These are phyloP conservation scores for Dichomitus squalens DNA, from an alignment of 1,284 basidiomycete genomes.

Conservation along the genomic window DNA sequence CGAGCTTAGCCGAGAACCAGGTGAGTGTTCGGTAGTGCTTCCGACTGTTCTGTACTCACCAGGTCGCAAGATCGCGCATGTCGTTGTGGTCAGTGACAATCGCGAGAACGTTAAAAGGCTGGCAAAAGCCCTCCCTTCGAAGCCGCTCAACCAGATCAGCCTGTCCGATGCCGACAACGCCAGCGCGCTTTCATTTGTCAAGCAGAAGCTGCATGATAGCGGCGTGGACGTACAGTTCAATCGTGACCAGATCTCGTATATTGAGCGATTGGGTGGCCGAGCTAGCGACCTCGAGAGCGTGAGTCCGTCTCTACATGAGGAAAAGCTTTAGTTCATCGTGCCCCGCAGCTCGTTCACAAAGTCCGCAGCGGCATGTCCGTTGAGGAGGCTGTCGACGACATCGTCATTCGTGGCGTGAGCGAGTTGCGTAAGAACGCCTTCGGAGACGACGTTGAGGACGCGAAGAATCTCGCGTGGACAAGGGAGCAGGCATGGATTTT, in stretches of 20 bases:
- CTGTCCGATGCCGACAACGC: slow-evolving; percentile 85
- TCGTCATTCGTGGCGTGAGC: slow-evolving; percentile 76
- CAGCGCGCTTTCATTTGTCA: slow-evolving; percentile 82
- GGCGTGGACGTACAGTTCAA: slow-evolving; percentile 55
- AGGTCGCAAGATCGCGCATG: slow-evolving; percentile 75
- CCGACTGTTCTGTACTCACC: slow-evolving; percentile 13
- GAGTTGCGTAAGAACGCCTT: slow-evolving; percentile 92
- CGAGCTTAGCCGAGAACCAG: slow-evolving; percentile 77
- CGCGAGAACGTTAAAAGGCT: slow-evolving; percentile 85
- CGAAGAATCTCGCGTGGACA: slow-evolving; percentile 82
- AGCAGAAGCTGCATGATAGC: slow-evolving; percentile 73
- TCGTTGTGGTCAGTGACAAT: slow-evolving; percentile 90
- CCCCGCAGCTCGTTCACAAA: slow-evolving; percentile 77
- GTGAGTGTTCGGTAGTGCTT: slow-evolving; percentile 41
- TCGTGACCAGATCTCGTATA: slow-evolving; percentile 52
- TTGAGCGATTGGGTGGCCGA: slow-evolving; percentile 83
- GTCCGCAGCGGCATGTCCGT: slow-evolving; percentile 75
- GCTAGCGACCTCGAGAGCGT: slow-evolving; percentile 86
- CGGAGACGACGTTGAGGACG: slow-evolving; percentile 89
- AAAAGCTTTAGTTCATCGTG: neutral
- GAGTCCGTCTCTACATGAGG: slow-evolving; percentile 31
- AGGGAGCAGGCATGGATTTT: slow-evolving; percentile 89
- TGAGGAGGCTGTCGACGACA: slow-evolving; percentile 86
- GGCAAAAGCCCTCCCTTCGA: slow-evolving; percentile 86
- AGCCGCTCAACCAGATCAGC: slow-evolving; percentile 78